phyloP scores from a whole-genome alignment of 768 basidiomycete genomes.

The Phallus indusiatus region DNA sequence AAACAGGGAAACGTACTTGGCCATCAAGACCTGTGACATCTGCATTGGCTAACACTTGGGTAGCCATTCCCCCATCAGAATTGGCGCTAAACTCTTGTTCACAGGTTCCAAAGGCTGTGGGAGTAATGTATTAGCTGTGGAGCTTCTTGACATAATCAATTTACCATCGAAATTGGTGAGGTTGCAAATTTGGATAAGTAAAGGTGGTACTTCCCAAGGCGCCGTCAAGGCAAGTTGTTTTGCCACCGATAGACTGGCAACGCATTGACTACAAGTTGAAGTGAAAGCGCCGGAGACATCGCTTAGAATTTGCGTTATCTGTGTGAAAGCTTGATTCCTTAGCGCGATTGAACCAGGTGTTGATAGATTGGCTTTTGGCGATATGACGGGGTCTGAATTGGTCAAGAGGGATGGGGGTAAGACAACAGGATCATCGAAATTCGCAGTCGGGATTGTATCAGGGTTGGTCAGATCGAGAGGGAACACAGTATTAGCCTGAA shows the following conservation, averaged over 20 bases:
- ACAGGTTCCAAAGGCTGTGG: constrained; percentile 10
- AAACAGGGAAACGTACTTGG: constrained; percentile 1
- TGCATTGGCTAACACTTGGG: constrained; percentile 9
- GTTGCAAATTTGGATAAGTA: constrained; percentile 10
- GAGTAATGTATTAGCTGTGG: neutral
- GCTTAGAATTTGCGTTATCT: constrained; percentile 8
- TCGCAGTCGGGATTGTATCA: constrained; percentile 10
- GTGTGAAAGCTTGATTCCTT: neutral
- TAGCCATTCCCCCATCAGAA: constrained; percentile 11
- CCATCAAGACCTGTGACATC: constrained; percentile 10
- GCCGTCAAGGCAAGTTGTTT: constrained; percentile 8
- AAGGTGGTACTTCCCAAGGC: constrained; percentile 11
- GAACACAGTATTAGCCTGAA: constrained; percentile 2
- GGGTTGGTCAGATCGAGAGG: constrained; percentile 11
- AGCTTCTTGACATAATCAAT: neutral
- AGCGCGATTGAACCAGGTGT: constrained; percentile 7
- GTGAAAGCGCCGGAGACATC: neutral
- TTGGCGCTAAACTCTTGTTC: constrained; percentile 8
- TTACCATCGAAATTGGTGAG: constrained; percentile 7
- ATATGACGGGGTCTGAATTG: neutral
- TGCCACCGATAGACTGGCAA: constrained; percentile 5
- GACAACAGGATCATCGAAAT: constrained; percentile 10
- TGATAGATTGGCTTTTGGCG: constrained; percentile 2
- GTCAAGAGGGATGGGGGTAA: constrained; percentile 10
- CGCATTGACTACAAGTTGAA: constrained; percentile 6